Evolutionary conservation across 2,329 filamentous ascomycete genomes (phyloP), one percentile per base, ranked within the genome.

Genomic region (Chaetomiaceae sp.): DNA sequence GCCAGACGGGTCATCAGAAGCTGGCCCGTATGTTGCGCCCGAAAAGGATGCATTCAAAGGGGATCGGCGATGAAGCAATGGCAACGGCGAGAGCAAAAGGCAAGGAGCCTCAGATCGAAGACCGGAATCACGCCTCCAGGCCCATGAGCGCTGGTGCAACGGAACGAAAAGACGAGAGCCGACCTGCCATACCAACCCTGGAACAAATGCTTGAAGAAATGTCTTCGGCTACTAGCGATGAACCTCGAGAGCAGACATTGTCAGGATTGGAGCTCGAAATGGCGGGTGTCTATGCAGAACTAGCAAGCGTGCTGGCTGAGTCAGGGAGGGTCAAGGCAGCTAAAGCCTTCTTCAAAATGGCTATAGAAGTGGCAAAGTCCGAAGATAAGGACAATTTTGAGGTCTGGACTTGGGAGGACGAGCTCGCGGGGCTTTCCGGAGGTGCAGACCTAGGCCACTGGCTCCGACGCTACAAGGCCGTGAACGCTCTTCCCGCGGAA

Each of bases 351-450:
- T n/a, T 46, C 10, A 5, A 4, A 39, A 14, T 13, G 16, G 34
- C 44, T 21, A 37, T 46, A 4, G 14, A 16, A 6, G 12, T n/a
- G 6, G 3, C 7, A 7, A 39, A 31, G 16, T 4, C 13, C 16
- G 34, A n/a, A 3, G 13, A 21, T 5, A n/a, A 12, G 16, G n/a
- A 38, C 14, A 16, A 46, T 4, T 14, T 46, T 12, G n/a, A 20
- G 23, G 10, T 46, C 35, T 46, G 44, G 44, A 10, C 21, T 10
- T 20, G n/a, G 44, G 44, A 46, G 6, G 35, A 46, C 34, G 44
- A 46, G 14, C 35, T 39, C 21, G 20, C 9, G 6, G 34, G 20
- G 16, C 44, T 9, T 2, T 20, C 16, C 4, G 35, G 25, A 8
- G 27, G 19, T 4, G 27, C 5, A 4, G 27, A 48, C 20, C 5